These are phyloP conservation scores for Chenopodium album DNA, from an alignment of 148 eudicot genomes.

Conservation along the genomic window DNA sequence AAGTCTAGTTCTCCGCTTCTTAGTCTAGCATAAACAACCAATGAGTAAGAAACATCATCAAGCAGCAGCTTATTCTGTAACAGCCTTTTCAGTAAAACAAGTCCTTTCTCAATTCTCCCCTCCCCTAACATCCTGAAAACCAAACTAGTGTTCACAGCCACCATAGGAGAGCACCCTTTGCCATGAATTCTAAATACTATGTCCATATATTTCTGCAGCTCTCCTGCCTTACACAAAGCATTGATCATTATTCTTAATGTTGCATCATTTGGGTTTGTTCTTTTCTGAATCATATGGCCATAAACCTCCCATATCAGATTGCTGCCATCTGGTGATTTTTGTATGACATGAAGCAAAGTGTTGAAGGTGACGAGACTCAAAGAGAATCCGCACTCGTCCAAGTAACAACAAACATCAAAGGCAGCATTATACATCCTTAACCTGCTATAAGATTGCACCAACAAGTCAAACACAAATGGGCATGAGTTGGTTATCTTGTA, in stretches of 20 bases:
- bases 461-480: slow-evolving; percentile 77
- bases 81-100: slow-evolving; percentile 60
- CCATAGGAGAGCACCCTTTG: slow-evolving; percentile 61
- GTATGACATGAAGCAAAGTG: slow-evolving; percentile 56
- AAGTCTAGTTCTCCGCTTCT: slow-evolving; percentile 49
- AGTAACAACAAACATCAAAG: slow-evolving; percentile 54
- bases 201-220: slow-evolving; percentile 54
- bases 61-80: slow-evolving; percentile 67
- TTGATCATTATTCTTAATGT: slow-evolving; percentile 56
- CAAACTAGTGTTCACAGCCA: slow-evolving; percentile 67
- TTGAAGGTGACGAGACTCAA: slow-evolving; percentile 61
- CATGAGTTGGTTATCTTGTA: slow-evolving; percentile 43
- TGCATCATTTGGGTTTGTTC: slow-evolving; percentile 59
- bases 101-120: slow-evolving; percentile 60
- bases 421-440: slow-evolving; percentile 55
- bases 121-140: slow-evolving; percentile 61
- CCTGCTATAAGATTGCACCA: slow-evolving; percentile 75
- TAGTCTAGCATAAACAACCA: slow-evolving; percentile 61
- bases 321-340: slow-evolving; percentile 45
- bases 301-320: slow-evolving; percentile 69
- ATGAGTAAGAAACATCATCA: slow-evolving; percentile 65
- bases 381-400: slow-evolving; percentile 62
- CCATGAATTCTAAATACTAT: slow-evolving; percentile 67
- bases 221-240: slow-evolving; percentile 81
- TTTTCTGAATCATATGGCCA: slow-evolving; percentile 63